A percentile compares a stretch with the other conserved stretches of the same genome.
Conservation (phyloP, 306 rosid genomes). For the Calophaca sinica region DNA sequence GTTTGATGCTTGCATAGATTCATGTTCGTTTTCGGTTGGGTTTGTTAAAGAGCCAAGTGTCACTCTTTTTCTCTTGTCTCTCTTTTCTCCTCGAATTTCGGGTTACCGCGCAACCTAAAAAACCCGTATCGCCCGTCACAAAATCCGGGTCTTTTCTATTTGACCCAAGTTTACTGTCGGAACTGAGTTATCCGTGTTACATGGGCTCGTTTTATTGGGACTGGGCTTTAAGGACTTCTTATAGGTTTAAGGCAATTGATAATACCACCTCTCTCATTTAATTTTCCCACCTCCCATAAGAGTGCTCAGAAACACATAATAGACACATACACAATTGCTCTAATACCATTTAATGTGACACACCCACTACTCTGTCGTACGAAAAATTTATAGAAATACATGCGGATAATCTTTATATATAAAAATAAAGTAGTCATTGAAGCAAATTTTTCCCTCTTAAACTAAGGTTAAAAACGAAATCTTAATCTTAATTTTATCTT, state of each 20-base stretch:
- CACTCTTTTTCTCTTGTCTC: constrained; percentile 5
- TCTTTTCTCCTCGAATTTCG: constrained; percentile 54
- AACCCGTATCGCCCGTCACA: background rate
- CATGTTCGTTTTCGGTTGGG: constrained; percentile 3
- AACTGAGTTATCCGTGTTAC: background rate
- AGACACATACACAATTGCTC: no score
- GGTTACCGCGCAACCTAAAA: constrained; percentile 63
- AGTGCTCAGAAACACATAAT: no score
- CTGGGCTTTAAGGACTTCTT: background rate
- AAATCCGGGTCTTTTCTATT: background rate
- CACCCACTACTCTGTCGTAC: no score
- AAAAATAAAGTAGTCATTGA: no score
- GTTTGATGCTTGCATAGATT: constrained; percentile 35
- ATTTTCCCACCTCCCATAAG: no score
- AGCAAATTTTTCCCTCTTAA: no score
- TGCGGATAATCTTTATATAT: no score
- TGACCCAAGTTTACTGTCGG: background rate
- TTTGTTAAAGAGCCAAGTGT: constrained; percentile 50
- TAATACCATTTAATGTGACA: no score
- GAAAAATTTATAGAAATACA: no score
- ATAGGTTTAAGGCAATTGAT: background rate
- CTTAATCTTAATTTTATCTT: no score
- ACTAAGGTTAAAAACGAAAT: no score
- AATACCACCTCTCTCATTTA: no score
- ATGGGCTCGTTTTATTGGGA: background rate